Conservation (phyloP, 2,329 filamentous ascomycete species). For the Aspergillus tubingensis region DNA sequence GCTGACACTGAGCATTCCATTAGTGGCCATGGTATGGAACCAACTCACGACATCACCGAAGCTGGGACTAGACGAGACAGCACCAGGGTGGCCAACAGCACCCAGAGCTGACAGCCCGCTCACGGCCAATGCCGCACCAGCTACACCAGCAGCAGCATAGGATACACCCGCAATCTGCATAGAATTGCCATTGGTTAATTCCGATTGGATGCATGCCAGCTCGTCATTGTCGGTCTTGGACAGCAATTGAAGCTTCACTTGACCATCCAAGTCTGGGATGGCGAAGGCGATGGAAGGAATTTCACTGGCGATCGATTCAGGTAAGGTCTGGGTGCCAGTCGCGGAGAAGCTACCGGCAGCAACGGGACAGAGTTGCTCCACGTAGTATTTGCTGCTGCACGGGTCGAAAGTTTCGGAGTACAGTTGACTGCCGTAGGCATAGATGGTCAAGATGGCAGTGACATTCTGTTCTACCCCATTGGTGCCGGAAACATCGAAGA, state of each 20-base stretch:
- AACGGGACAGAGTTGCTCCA: conserved; percentile 79
- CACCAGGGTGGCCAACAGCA: conserved; percentile 61
- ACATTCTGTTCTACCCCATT: conserved; percentile 77
- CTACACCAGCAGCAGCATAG: conserved; percentile 80
- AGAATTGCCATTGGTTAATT: conserved; percentile 85
- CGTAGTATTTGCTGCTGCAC: conserved; percentile 67
- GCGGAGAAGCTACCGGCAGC: conserved; percentile 75
- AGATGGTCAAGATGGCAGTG: conserved; percentile 71
- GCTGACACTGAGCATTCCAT: conserved; percentile 90
- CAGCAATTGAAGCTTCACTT: conserved; percentile 76
- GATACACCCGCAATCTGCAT: conserved; percentile 73
- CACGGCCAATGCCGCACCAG: conserved; percentile 76
- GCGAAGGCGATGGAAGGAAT: conserved; percentile 89
- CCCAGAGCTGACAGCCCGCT: conserved; percentile 71
- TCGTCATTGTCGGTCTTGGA: conserved; percentile 60
- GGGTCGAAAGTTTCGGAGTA: conserved; percentile 83
- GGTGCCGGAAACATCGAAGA: conserved; percentile 79
- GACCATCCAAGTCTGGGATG: conserved; percentile 84
- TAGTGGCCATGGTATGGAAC: conserved; percentile 93
- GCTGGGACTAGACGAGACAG: conserved; percentile 71
- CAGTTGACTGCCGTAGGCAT: conserved; percentile 79
- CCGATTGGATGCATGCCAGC: conserved; percentile 80
- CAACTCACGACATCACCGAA: conserved; percentile 84
- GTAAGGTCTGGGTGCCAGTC: conserved; percentile 69
- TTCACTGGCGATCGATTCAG: conserved; percentile 67